phyloP scores from a whole-genome alignment of 805 yeast species.

The Clavispora phyllophila region DNA sequence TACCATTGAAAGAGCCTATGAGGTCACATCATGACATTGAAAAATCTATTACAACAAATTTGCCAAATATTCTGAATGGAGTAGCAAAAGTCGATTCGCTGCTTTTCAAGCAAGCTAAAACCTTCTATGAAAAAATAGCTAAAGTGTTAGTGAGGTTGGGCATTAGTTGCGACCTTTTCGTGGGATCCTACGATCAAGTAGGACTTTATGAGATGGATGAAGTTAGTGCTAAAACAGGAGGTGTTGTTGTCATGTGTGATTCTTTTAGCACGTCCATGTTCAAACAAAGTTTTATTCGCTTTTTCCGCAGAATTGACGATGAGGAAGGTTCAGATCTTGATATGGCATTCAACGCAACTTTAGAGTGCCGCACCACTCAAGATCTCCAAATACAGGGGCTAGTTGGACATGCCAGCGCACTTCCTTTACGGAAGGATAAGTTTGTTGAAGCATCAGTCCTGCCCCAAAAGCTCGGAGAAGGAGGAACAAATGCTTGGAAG shows the following conservation, averaged over 20 bases:
- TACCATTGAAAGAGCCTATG: conserved; percentile 54
- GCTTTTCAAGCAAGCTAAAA: conserved; percentile 33
- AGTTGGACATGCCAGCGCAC: conserved; percentile 57
- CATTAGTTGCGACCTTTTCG: conserved; percentile 50
- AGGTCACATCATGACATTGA: conserved; percentile 62
- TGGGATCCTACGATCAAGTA: conserved; percentile 66
- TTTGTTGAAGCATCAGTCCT: conserved; percentile 23
- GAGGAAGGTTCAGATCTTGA: conserved; percentile 24
- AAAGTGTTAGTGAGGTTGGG: conserved; percentile 45
- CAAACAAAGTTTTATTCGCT: conserved; percentile 56
- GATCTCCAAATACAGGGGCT: conserved; percentile 55
- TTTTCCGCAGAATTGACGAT: conserved; percentile 35
- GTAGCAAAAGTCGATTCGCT: conserved; percentile 26
- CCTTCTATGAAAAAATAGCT: conserved; percentile 48
- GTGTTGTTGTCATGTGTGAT: conserved; percentile 57
- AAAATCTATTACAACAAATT: conserved; percentile 31
- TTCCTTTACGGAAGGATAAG: conserved; percentile 27
- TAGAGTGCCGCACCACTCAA: conserved; percentile 49
- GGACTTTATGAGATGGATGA: conserved; percentile 65
- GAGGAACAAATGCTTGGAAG: conserved; percentile 57
- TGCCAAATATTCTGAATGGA: conserved; percentile 28
- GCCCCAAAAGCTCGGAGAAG: conserved; percentile 40
- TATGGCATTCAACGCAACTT: conserved; percentile 55
- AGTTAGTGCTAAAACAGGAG: conserved; percentile 55
- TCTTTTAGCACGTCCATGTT: conserved; percentile 64